phyloP scores from a whole-genome alignment of 2,329 filamentous ascomycete species.

The Fusarium pseudograminearum region DNA sequence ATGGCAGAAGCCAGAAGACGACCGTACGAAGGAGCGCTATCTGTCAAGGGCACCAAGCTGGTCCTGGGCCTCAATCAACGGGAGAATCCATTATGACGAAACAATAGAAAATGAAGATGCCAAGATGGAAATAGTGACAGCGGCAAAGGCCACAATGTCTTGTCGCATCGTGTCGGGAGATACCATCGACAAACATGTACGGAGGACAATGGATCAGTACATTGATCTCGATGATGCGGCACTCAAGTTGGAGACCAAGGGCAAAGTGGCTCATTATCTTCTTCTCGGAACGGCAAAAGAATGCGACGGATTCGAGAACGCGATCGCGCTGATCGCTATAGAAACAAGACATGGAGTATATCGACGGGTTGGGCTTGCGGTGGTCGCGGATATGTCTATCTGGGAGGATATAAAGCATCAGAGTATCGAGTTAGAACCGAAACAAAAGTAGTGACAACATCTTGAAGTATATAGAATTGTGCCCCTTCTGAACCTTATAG shows the following conservation, averaged over 20 bases:
- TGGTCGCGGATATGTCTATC: accelerated
- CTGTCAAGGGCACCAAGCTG: background rate
- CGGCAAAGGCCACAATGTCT: accelerated
- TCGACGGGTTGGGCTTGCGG: background rate
- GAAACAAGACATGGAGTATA: accelerated
- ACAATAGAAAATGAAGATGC: background rate
- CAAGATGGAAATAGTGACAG: accelerated
- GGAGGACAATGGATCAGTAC: accelerated
- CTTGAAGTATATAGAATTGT: too few species aligned
- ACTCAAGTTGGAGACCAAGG: accelerated
- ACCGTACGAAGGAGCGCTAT: accelerated
- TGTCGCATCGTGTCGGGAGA: background rate
- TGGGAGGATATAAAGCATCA: accelerated
- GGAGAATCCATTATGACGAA: accelerated
- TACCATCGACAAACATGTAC: accelerated
- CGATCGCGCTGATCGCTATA: background rate
- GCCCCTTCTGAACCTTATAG: too few species aligned
- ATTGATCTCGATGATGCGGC: background rate
- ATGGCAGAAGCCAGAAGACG: accelerated
- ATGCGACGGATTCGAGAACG: accelerated
- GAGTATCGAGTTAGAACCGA: background rate
- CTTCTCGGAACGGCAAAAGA: accelerated
- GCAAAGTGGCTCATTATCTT: background rate
- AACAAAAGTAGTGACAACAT: background rate
- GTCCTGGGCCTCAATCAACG: background rate